phyloP scores from a whole-genome alignment of 345 rosid genomes.

The thale cress (Arabidopsis thaliana) region TAIR10.1 NC_003070.9:18723501-18724000 shows the following conservation, averaged over 20 bases:
- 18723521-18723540: conserved; percentile 71
- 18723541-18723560: conserved; percentile 77
- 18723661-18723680: conserved; percentile 23
- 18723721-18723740: conserved; percentile 80
- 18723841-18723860: conserved; percentile 24
- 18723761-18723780: conserved; percentile 77
- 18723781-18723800: conserved; percentile 48
- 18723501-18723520: conserved; percentile 80
- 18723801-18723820: conserved; percentile 18
- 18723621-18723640: conserved; percentile 11
- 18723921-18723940: conserved; percentile 18
- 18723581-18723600: not conserved
- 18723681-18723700: conserved; percentile 77
- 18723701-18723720: conserved; percentile 92
- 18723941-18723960: conserved; percentile 3
- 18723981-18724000: no score
- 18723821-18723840: conserved; percentile 22
- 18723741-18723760: conserved; percentile 73
- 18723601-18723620: conserved; percentile 7
- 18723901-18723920: not conserved
- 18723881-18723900: not conserved
- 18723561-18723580: conserved; percentile 70
- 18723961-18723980: not conserved
- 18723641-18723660: conserved; percentile 8
- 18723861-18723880: conserved; percentile 29